A percentile compares a stretch with the other conserved stretches of the same genome.
Conservation (phyloP, 192 early-diverging fungal species). For the Rhizophagus clarus region DNA sequence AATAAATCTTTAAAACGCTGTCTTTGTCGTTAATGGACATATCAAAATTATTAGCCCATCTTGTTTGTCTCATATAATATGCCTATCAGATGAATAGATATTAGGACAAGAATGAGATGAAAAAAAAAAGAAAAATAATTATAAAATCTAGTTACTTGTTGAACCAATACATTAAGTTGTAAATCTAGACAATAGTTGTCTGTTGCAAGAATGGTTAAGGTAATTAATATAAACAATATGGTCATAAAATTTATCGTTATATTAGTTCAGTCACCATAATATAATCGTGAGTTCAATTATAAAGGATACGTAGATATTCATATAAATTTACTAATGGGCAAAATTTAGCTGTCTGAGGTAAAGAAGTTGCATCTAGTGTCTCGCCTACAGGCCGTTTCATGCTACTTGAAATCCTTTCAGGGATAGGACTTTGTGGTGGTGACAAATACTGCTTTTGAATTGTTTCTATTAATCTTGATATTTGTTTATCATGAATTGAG, state of each 20-base stretch:
- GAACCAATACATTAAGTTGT: conserved; percentile 3
- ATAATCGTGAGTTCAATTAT: no score
- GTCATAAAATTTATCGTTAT: background rate
- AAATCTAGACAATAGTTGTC: conserved; percentile 4
- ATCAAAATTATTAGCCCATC: conserved; percentile 12
- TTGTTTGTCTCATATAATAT: background rate
- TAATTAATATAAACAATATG: background rate
- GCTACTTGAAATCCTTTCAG: background rate
- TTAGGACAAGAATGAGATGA: background rate
- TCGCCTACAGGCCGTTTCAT: background rate
- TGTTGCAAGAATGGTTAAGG: background rate
- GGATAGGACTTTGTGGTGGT: background rate
- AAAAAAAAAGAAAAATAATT: background rate
- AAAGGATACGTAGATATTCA: conserved; percentile 21
- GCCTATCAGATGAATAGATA: background rate
- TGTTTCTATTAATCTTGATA: background rate
- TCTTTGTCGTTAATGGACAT: background rate
- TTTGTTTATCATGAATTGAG: background rate
- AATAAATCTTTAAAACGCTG: background rate
- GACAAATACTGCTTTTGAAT: background rate
- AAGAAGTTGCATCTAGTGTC: background rate
- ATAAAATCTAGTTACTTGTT: conserved; percentile 7
- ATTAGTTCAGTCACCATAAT: no score
- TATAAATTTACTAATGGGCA: conserved; percentile 22
- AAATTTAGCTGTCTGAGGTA: background rate